These are phyloP conservation scores for Thozetella sp. DNA, from an alignment of 495 filamentous ascomycete genomes.

Conservation along the genomic window DNA sequence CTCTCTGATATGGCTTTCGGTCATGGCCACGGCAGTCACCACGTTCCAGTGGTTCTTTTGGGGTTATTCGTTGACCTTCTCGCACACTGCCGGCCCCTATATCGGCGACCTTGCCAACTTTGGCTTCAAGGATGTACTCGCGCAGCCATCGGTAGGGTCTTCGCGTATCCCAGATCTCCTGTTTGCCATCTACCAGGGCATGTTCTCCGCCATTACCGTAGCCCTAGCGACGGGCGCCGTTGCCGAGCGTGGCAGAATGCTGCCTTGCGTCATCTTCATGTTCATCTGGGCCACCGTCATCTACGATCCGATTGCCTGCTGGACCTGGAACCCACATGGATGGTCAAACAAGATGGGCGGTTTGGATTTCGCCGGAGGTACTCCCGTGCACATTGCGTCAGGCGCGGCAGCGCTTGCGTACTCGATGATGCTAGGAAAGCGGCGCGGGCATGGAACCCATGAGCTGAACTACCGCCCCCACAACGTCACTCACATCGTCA, in stretches of 20 bases:
- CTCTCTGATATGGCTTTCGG: slow-evolving; percentile 90
- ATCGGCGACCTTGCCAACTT: slow-evolving; percentile 85
- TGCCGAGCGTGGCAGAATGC: slow-evolving; percentile 88
- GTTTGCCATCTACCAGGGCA: slow-evolving; percentile 94
- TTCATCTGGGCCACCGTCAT: slow-evolving; percentile 95
- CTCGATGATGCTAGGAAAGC: slow-evolving; percentile 87
- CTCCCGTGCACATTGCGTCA: slow-evolving; percentile 90
- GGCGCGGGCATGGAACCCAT: slow-evolving; percentile 82
- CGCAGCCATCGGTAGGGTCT: slow-evolving; percentile 74
- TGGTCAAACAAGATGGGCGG: slow-evolving; percentile 84
- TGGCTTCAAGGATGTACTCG: slow-evolving; percentile 81
- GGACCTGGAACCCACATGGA: slow-evolving; percentile 90
- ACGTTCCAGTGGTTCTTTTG: slow-evolving; percentile 99
- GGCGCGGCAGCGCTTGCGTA: slow-evolving; percentile 85
- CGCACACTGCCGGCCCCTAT: slow-evolving; percentile 78
- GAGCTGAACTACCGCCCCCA: slow-evolving; percentile 95
- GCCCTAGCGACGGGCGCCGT: slow-evolving; percentile 89
- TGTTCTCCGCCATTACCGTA: slow-evolving; percentile 94
- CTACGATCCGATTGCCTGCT: slow-evolving; percentile 94
- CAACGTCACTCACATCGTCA: slow-evolving; percentile 94
- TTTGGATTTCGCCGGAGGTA: slow-evolving; percentile 92
- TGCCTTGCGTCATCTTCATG: slow-evolving; percentile 95
- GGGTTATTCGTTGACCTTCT: slow-evolving; percentile 93
- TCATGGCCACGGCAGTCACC: slow-evolving; percentile 88
- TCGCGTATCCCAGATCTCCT: slow-evolving; percentile 80